Evolutionary conservation across 2,329 filamentous ascomycete genomes (phyloP).

Genomic region (Sphaerulina musiva): DNA sequence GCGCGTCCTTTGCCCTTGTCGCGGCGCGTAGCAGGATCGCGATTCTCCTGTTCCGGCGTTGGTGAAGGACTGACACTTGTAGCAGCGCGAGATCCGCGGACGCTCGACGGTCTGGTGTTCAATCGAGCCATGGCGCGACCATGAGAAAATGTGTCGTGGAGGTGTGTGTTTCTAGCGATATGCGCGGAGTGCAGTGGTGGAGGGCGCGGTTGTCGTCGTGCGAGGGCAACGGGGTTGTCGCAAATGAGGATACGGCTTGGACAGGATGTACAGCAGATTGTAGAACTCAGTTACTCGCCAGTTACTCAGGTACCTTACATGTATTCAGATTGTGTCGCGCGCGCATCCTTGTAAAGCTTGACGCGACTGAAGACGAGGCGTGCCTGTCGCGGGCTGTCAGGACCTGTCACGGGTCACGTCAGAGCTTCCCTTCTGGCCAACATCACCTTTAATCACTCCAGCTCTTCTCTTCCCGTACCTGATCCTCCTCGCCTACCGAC

Average conservation of each 20-base stretch:
- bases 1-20: slow-evolving; percentile 36
- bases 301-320: no score
- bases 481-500: not conserved
- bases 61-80: slow-evolving; percentile 9
- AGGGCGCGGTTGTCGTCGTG: no score
- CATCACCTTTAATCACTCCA: not conserved
- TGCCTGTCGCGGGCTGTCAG: not conserved
- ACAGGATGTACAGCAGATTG: no score
- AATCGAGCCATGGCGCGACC: slow-evolving; percentile 22
- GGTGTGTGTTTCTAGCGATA: not conserved
- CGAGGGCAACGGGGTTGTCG: not conserved
- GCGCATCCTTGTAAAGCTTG: slow-evolving; percentile 2
- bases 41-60: slow-evolving; percentile 41
- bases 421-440: not conserved
- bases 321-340: no score
- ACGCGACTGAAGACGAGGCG: not conserved
- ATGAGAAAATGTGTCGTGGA: not conserved
- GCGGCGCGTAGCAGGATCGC: slow-evolving; percentile 25
- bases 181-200: not conserved
- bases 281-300: no score
- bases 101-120: slow-evolving; percentile 17
- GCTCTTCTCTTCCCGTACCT: not conserved
- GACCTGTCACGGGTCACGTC: not conserved
- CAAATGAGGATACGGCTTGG: no score
- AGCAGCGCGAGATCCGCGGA: slow-evolving; percentile 14